Base-by-base conservation (phyloP, 371 early-diverging fungal genomes). In the Circinella umbellata region DNA sequence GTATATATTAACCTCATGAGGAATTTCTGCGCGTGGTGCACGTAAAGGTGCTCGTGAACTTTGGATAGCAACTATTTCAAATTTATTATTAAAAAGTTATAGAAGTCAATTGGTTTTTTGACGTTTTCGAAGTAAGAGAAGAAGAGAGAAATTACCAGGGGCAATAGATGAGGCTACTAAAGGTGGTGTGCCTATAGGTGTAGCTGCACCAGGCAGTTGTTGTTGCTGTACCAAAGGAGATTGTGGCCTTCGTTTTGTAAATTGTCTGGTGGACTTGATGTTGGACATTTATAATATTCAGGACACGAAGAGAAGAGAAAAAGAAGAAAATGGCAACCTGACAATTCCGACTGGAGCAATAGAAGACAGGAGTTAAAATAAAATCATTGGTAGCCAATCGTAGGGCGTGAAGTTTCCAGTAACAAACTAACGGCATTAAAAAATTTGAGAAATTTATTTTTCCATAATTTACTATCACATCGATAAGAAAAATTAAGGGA, bases 211-310 rank as follows among this genome's bases (percentile, higher is more conserved):
- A 59, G 37, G 37, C 47, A 13, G 36, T 35, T 64, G 65, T 64
- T 60, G 59, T 17, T 61, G 53, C 36, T 64, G 69, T 34, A 53
- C n/a, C 18, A 63, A 39, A 61, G 75, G 69, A 9, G 69, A 68
- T 38, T 67, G 71, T 17, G 69, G 69, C 42, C 69, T 63, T 54
- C 71, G 65, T 48, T 75, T 75, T 13, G 71, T 71, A 51, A 75
- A 71, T 59, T 75, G 71, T 27, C 75, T 68, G n/a, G 75, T 75
- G 3, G 69, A 68, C 34, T 72, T 68, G 63, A 72, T 53, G 51
- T 3, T 42, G 11, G 42, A 42, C 42, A 42, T 42, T 27, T 27
- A 27, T 27, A 42, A 9, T 42, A 9, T 42, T 42, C 42, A 42
- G 42, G 42, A 42, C 42, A 42, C 9, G 42, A 11, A 6, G 11